Evolutionary conservation across 2,329 filamentous ascomycete species (phyloP), one percentile per base, ranked within the genome.

Genomic region (Clonostachys solani): DNA sequence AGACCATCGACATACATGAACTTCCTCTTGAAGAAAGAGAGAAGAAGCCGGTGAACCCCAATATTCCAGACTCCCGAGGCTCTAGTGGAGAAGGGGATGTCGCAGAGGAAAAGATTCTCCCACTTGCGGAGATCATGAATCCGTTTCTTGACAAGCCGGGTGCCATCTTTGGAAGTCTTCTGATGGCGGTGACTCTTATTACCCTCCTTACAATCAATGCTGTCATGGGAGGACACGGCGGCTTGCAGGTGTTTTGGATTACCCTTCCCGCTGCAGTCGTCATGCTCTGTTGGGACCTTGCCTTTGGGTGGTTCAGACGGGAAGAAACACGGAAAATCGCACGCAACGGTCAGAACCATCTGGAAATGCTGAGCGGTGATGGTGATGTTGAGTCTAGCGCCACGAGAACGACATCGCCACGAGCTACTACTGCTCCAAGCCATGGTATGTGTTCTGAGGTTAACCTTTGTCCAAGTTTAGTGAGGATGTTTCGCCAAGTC

Each of bases 41-140:
- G 3, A 77, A 71, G 51, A 73, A 75, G 17, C 84, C 86, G 0
- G 75, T 87, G 7, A 89, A 89, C 46, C 86, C 86, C 0, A 89
- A 89, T 50, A 89, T 89, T 43, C 86, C 85, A 0, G 68, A 82
- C 48, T 79, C 80, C 69, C 73, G 0, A 75, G 23, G 3, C 23
- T 29, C 23, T 29, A 10, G 23, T 10, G 23, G 23, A 29, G 23
- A 29, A 29, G 23, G 77, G 6, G 76, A 80, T 41, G 68, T 77
- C 44, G 76, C 79, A 9, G 66, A 70, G 4, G 54, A 61, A 4
- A 77, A 84, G 52, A 62, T 78, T 1, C 13, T 13, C 18, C 82
- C 82, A 0, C 73, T 89, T 0, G 84, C 86, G 52, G 85, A 89
- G 56, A 87, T 89, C 55, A 79, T 89, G 77, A 87, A 89, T 52